These are phyloP conservation scores for Venturia oleaginea DNA, from an alignment of 2,329 filamentous ascomycete genomes.

Conservation along the genomic window DNA sequence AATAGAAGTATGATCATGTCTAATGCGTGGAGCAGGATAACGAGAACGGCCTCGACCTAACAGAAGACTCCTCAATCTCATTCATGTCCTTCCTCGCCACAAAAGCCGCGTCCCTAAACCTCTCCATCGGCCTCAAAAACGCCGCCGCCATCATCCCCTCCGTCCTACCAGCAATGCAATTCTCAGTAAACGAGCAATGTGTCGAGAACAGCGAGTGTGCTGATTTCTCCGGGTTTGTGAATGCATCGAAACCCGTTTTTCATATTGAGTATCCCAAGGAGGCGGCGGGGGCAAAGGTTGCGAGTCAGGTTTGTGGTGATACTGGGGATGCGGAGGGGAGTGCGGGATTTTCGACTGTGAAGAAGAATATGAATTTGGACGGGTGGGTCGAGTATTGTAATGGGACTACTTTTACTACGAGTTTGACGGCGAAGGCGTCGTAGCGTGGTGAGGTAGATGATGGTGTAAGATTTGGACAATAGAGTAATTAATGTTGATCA, in stretches of 20 bases:
- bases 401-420: not conserved
- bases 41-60: conserved; percentile 54
- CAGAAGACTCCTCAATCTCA: conserved; percentile 44
- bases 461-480: not conserved
- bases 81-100: conserved; percentile 53
- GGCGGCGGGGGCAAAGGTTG: conserved; percentile 16
- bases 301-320: not conserved
- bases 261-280: conserved; percentile 33
- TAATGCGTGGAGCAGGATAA: conserved; percentile 33
- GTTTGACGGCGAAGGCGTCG: not conserved
- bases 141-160: conserved; percentile 48
- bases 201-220: conserved; percentile 52
- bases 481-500: not conserved
- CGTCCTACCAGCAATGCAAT: conserved; percentile 48
- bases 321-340: conserved; percentile 21
- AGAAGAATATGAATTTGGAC: conserved; percentile 57
- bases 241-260: conserved; percentile 22
- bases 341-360: conserved; percentile 48
- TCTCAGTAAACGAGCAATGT: conserved; percentile 64
- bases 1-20: not conserved
- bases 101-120: conserved; percentile 43
- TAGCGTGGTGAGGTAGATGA: not conserved
- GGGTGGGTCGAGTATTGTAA: conserved; percentile 53
- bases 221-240: conserved; percentile 48
- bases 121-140: conserved; percentile 62